These are phyloP conservation scores for Pythium rhizo-oryzae DNA, from an alignment of 352 stramenopile genomes.

Conservation along the genomic window DNA sequence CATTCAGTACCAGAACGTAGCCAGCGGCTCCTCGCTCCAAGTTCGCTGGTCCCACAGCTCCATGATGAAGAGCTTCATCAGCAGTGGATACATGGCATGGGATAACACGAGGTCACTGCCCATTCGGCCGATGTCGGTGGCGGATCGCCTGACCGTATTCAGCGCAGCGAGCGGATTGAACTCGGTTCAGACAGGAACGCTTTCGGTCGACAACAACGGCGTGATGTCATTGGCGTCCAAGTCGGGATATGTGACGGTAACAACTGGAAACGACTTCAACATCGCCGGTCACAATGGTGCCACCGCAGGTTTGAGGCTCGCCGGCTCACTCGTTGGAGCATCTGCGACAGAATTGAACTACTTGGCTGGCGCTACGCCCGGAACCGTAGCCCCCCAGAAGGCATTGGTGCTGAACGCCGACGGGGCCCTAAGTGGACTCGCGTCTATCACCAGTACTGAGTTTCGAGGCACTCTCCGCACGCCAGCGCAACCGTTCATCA, in stretches of 20 bases:
- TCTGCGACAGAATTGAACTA: constrained; percentile 6
- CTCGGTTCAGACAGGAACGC: background rate
- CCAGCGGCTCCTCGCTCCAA: background rate
- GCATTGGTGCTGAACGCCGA: background rate
- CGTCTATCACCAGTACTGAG: background rate
- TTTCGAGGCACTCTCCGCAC: background rate
- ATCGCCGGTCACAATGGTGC: background rate
- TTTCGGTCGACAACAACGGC: background rate
- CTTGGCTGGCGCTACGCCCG: background rate
- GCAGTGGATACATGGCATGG: no score
- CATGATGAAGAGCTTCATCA: background rate
- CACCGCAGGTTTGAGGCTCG: background rate
- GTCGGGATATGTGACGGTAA: background rate
- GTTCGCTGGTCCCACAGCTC: background rate
- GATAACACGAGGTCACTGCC: no score
- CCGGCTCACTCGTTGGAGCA: background rate
- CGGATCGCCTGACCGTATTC: background rate
- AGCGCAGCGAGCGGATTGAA: background rate
- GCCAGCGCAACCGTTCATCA: background rate
- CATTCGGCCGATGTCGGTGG: background rate
- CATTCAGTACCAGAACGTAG: constrained; percentile 1
- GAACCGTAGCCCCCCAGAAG: background rate
- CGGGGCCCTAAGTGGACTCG: background rate
- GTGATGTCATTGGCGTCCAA: background rate
- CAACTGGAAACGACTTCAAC: background rate